Percentiles rank a stretch among this genome's conserved stretches.
These are phyloP conservation scores for Physcomitrium patens DNA, from an alignment of 225 moss, liverwort and hornwort genomes.

Conservation along the genomic window DNA sequence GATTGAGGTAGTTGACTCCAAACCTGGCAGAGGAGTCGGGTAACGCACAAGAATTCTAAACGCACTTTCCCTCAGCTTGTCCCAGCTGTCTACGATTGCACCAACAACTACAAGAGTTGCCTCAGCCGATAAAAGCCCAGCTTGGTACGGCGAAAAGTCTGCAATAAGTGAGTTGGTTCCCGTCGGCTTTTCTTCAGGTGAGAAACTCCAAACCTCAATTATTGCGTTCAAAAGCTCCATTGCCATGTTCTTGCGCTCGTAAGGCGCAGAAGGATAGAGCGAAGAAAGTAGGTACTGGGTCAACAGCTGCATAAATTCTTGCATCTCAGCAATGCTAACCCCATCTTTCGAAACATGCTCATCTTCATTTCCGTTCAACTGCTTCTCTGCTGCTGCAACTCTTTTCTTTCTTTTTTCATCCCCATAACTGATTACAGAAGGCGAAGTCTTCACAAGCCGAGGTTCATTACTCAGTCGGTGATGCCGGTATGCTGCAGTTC, in stretches of 20 bases:
- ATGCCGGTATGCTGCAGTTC: constrained; percentile 82
- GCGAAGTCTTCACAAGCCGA: constrained; percentile 36
- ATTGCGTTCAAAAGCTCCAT: constrained; percentile 89
- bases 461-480: constrained; percentile 54
- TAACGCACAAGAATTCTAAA: constrained; percentile 84
- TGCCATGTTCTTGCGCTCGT: constrained; percentile 94
- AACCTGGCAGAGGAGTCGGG: constrained; percentile 91
- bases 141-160: constrained; percentile 78
- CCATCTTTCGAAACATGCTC: constrained; percentile 42
- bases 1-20: constrained; percentile 69
- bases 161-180: constrained; percentile 38
- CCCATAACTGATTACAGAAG: constrained; percentile 45
- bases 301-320: constrained; percentile 95
- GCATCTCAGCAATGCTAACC: constrained; percentile 70
- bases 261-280: constrained; percentile 94
- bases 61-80: constrained; percentile 89
- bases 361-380: constrained; percentile 31
- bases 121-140: constrained; percentile 81
- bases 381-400: constrained; percentile 34
- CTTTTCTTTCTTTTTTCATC: constrained; percentile 61
- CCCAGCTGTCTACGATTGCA: constrained; percentile 99
- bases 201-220: constrained; percentile 87
- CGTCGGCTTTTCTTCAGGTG: constrained; percentile 45
- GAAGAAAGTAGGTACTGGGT: constrained; percentile 85
- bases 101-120: constrained; percentile 91